These are phyloP conservation scores for Pichia pseudocactophila DNA, from an alignment of 805 yeast species.

Conservation along the genomic window DNA sequence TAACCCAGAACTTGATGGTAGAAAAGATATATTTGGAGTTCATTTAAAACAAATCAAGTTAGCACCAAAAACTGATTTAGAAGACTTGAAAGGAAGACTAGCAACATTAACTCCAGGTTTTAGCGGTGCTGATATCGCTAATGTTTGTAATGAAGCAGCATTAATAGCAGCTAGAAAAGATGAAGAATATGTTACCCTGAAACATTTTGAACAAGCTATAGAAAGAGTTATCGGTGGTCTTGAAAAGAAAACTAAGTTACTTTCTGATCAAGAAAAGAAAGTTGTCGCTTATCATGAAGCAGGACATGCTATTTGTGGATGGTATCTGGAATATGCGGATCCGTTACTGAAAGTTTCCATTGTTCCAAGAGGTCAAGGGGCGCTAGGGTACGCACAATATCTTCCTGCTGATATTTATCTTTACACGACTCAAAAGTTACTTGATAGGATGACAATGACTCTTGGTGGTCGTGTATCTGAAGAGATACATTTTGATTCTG, in stretches of 20 bases:
- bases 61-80: conserved; percentile 36
- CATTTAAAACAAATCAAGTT: conserved; percentile 58
- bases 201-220: conserved; percentile 85
- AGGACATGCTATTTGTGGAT: conserved; percentile 94
- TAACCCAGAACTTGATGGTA: conserved; percentile 81
- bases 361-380: conserved; percentile 91
- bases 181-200: conserved; percentile 49
- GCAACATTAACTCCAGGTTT: conserved; percentile 94
- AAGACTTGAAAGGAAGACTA: conserved; percentile 67
- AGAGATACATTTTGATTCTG: conserved; percentile 78
- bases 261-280: conserved; percentile 71
- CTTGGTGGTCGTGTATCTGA: conserved; percentile 90
- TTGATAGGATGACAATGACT: conserved; percentile 88
- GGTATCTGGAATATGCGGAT: conserved; percentile 83
- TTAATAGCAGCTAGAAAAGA: conserved; percentile 80
- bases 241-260: conserved; percentile 72
- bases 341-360: conserved; percentile 90
- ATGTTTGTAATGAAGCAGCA: conserved; percentile 91
- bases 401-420: conserved; percentile 84
- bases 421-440: conserved; percentile 64
- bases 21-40: conserved; percentile 77
- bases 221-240: conserved; percentile 94
- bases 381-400: conserved; percentile 93
- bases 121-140: conserved; percentile 94
- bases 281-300: conserved; percentile 94